Evolutionary conservation across 176 grass and related monocot species (phyloP).

Genomic region (Areca catechu): DNA sequence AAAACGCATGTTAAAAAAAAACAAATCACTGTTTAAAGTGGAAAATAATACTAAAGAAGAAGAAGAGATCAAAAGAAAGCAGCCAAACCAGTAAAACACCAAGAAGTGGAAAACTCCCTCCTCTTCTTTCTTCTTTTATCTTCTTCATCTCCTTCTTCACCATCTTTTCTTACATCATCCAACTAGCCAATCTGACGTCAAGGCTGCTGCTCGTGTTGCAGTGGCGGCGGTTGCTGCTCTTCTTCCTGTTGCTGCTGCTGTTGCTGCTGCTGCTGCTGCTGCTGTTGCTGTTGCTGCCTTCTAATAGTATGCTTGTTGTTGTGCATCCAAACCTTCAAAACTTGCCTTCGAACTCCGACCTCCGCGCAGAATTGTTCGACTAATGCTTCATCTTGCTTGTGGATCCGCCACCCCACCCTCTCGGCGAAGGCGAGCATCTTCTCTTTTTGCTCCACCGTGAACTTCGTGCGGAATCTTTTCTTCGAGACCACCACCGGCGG

Average conservation of each 20-base stretch:
- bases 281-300: slow-evolving; percentile 25
- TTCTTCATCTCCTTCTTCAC: too few relatives aligned
- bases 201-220: slow-evolving; percentile 27
- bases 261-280: slow-evolving; percentile 8
- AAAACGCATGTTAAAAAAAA: too few relatives aligned
- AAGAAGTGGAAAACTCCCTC: too few relatives aligned
- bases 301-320: slow-evolving; percentile 16
- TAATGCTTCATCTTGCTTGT: slow-evolving; percentile 49
- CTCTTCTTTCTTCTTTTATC: too few relatives aligned
- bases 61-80: too few relatives aligned
- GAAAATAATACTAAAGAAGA: too few relatives aligned
- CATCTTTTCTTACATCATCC: too few relatives aligned
- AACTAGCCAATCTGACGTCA: background rate
- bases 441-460: slow-evolving; percentile 60
- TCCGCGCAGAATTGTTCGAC: slow-evolving; percentile 46
- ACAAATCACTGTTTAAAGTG: too few relatives aligned
- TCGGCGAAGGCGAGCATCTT: slow-evolving; percentile 70
- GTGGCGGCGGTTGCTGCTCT: slow-evolving; percentile 5
- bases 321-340: slow-evolving; percentile 16
- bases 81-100: too few relatives aligned
- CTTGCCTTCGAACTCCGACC: slow-evolving; percentile 40
- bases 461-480: slow-evolving; percentile 71
- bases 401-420: slow-evolving; percentile 56
- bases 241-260: background rate
- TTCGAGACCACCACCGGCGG: background rate